Evolutionary conservation across 2,329 filamentous ascomycete species (phyloP), one percentile per base, ranked within the genome.

Genomic region (Botrytis porri): DNA sequence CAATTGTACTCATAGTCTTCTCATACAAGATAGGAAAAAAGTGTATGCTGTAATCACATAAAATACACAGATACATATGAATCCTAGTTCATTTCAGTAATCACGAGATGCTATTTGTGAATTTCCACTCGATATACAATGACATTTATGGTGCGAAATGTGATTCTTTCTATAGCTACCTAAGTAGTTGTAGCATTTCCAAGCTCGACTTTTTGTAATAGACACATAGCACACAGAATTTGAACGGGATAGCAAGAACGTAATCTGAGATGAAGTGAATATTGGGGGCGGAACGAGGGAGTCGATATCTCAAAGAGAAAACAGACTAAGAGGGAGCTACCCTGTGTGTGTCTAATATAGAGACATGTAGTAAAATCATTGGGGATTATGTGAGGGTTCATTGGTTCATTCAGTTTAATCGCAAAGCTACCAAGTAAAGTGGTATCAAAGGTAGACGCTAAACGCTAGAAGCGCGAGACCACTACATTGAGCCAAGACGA

Each of bases 401-500:
- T 70, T 61, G 48, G 29, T 67, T 57, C 18, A 41, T 57, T 43
- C 22, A 22, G 37, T 51, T 48, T 29, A 10, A 54, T 14, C 35
- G 35, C 51, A 37, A 16, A 67, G 65, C 48, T 41, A 67, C 35
- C n/a, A 41, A 65, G 63, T 32, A 16, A 45, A 57, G 35, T 67
- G 20, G 57, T 57, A 69, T 69, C 48, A 29, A 57, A 41, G 65
- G 35, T 57, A 41, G 48, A 69, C 48, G 48, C 65, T 41, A 45
- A n/a, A 65, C 14, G 29, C 29, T 65, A 41, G 16, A 69, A 43
- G 48, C 65, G 48, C 37, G 37, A 57, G 37, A 59, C 48, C 54
- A 32, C 51, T 57, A 57, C 51, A 57, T 43, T 22, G 51, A 69
- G 48, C 29, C 10, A 51, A 32, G n/a, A 32, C 29, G 48, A 59